phyloP scores from a whole-genome alignment of 805 yeast species.

The Ogataea trehaloabstinens region DNA sequence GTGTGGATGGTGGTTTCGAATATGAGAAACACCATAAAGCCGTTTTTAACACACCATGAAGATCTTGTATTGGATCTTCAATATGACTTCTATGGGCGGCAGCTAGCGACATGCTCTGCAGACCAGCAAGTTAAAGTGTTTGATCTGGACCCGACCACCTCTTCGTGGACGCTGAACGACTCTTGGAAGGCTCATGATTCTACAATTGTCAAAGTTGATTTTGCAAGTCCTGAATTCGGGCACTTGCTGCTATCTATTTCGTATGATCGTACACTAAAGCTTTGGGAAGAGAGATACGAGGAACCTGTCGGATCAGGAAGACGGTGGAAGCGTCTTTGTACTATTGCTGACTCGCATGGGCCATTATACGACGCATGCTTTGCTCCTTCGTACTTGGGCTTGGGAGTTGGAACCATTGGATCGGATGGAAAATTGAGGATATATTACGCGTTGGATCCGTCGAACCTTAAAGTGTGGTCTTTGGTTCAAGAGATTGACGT shows the following conservation, averaged over 20 bases:
- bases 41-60: slow-evolving; percentile 88
- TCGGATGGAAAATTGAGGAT: slow-evolving; percentile 83
- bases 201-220: slow-evolving; percentile 72
- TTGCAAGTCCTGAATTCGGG: slow-evolving; percentile 96
- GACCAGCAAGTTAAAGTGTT: slow-evolving; percentile 93
- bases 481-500: slow-evolving; percentile 68
- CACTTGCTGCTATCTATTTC: slow-evolving; percentile 84
- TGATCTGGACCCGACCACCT: slow-evolving; percentile 62
- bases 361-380: slow-evolving; percentile 88
- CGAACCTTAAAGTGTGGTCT: slow-evolving; percentile 83
- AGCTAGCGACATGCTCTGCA: slow-evolving; percentile 90
- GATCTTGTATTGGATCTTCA: slow-evolving; percentile 88
- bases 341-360: slow-evolving; percentile 82
- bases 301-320: slow-evolving; percentile 76
- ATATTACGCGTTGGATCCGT: slow-evolving; percentile 86
- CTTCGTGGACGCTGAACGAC: slow-evolving; percentile 82
- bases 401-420: slow-evolving; percentile 83
- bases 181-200: slow-evolving; percentile 96
- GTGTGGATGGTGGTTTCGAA: neutral
- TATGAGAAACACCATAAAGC: slow-evolving; percentile 47
- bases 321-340: slow-evolving; percentile 75
- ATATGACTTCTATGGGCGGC: slow-evolving; percentile 90
- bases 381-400: slow-evolving; percentile 81
- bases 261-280: slow-evolving; percentile 81
- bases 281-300: slow-evolving; percentile 89